Evolutionary conservation across 257 asterid species (phyloP).

Genomic region (Solanum pennellii): DNA sequence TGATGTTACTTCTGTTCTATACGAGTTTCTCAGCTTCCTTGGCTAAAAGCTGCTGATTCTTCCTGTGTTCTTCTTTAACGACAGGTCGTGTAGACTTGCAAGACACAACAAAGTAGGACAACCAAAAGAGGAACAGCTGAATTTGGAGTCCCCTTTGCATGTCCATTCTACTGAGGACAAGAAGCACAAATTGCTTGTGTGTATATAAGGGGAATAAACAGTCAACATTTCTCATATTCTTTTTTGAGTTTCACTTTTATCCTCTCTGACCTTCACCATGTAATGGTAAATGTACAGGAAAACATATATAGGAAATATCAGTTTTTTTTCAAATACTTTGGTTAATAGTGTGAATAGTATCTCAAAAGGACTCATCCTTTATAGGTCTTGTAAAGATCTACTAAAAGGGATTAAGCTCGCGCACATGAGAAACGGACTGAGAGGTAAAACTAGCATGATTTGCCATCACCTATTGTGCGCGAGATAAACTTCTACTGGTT

Average conservation of each 20-base stretch:
- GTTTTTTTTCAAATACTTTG: background rate
- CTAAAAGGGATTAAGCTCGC: background rate
- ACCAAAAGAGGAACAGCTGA: conserved; percentile 20
- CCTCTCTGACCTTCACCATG: background rate
- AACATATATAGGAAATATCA: background rate
- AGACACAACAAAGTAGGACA: conserved; percentile 57
- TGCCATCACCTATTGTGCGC: background rate
- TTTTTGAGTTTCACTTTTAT: background rate
- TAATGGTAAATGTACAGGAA: background rate
- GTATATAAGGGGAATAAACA: conserved; percentile 19
- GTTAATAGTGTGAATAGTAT: background rate
- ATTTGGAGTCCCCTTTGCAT: background rate
- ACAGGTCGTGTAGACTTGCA: conserved; percentile 60
- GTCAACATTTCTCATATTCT: background rate
- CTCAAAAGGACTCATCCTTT: background rate
- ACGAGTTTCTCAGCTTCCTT: background rate
- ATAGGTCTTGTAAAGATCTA: background rate
- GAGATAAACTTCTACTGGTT: background rate
- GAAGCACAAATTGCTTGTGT: conserved; percentile 10
- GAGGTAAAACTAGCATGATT: background rate
- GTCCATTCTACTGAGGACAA: background rate
- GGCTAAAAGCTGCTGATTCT: background rate
- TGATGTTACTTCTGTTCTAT: background rate
- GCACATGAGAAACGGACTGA: background rate
- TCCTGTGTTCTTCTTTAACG: background rate